A percentile compares a stretch with the other conserved stretches of the same genome.
Conservation (phyloP, 164 flowering plant species). For the Tinospora cordifolia region DNA sequence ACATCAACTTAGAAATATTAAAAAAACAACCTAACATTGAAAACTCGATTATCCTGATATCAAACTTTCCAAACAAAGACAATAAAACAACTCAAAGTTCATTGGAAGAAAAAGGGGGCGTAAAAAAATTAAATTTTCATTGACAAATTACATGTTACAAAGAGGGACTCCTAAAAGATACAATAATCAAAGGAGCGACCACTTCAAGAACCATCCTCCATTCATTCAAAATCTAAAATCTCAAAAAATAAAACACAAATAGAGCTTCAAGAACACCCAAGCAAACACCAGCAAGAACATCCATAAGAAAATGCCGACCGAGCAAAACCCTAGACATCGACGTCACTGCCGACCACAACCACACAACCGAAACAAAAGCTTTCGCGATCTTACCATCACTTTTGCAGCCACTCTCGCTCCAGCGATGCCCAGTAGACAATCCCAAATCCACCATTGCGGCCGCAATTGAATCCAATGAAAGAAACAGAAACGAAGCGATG, state of each 20-base stretch:
- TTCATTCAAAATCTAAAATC: constrained; percentile 8
- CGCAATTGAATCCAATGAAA: constrained; percentile 19
- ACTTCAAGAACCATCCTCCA: neutral
- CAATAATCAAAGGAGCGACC: neutral
- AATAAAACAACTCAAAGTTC: neutral
- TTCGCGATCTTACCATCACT: constrained; percentile 17
- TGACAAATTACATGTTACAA: neutral
- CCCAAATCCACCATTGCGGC: constrained; percentile 15
- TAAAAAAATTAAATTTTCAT: neutral
- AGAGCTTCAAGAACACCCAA: constrained; percentile 63
- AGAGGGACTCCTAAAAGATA: neutral
- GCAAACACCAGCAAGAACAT: constrained; percentile 61
- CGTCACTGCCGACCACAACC: constrained; percentile 50
- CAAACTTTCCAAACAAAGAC: neutral
- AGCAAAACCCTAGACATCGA: constrained; percentile 76
- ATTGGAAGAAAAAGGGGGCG: neutral
- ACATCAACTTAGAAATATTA: neutral
- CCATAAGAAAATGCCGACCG: constrained; percentile 69
- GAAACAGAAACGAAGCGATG: constrained; percentile 40
- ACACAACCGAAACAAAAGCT: constrained; percentile 19
- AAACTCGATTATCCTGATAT: neutral
- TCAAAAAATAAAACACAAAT: constrained; percentile 30
- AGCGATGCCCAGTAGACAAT: neutral
- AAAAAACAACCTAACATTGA: neutral
- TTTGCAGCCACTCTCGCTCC: constrained; percentile 15